Evolutionary conservation across 768 basidiomycete genomes (phyloP), one percentile per base, ranked within the genome.

Genomic region (Termitomyces heimii): DNA sequence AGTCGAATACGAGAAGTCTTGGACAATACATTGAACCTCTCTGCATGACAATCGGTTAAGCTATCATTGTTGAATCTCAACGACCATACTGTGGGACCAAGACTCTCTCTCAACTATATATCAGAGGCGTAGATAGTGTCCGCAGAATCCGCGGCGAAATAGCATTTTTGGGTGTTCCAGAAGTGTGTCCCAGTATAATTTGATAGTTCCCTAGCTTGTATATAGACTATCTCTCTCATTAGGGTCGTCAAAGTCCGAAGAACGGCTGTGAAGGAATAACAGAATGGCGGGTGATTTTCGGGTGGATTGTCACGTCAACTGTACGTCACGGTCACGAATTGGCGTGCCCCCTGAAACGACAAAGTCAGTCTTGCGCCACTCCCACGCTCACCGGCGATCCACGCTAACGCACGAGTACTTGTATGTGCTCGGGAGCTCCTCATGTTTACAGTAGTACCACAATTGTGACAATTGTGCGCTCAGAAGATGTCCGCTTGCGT

Each of bases 181-280:
- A 89, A 91, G 64, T 92, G 89, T 0, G 88, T 82, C 46, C 88
- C 88, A 20, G 79, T 70, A 65, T 84, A 83, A 65, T 92, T 91
- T 20, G 89, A 77, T 44, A 81, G 64, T 34, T 75, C 67, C 55
- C 89, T 88, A 0, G 87, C 87, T 69, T 92, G 89, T 51, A 92
- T 74, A 67, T 92, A 85, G 57, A 92, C 69, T 59, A 91, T 89
- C 66, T 92, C 89, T 65, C 79, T 83, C 89, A 91, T 91, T 56
- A 20, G 10, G 28, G 39, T 42, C 40, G 14, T 20, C 53, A 35
- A 42, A 20, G 20, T 44, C 32, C 26, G 20, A 39, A 26, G n/a
- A 31, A 42, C 22, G 24, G 14, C 42, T 37, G 44, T 40, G 14
- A n/a, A 40, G 32, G 22, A 50, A 10, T 20, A 22, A 35, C 14